A percentile compares a stretch with the other conserved stretches of the same genome.
phyloP scores from a whole-genome alignment of 2,329 filamentous ascomycete genomes.

The Knufia petricola region DNA sequence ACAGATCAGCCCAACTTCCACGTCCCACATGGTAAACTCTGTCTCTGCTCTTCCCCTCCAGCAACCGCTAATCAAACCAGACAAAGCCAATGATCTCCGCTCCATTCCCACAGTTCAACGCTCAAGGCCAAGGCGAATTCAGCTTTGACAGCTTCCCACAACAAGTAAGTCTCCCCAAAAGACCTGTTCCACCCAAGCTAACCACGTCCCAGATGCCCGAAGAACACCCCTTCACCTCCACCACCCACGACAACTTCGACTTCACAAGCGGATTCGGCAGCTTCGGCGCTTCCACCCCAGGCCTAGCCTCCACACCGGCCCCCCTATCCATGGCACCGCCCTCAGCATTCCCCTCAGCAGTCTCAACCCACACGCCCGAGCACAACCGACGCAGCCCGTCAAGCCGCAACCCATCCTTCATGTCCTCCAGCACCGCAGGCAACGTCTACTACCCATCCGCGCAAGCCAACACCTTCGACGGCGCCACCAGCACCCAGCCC shows the following conservation, averaged over 20 bases:
- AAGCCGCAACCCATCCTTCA: neutral
- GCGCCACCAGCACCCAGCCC: neutral
- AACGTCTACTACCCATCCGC: neutral
- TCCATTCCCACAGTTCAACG: conserved; percentile 1
- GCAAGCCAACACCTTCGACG: neutral
- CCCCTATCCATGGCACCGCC: neutral
- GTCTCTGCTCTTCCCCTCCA: neutral
- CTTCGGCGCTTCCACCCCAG: neutral
- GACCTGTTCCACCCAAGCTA: too few species aligned
- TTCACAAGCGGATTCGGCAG: neutral
- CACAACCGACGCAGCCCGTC: neutral
- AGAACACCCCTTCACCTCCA: neutral
- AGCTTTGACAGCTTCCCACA: neutral
- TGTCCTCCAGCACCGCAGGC: neutral
- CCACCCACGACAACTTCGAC: neutral
- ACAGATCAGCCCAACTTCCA: conserved; percentile 3
- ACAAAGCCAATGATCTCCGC: neutral
- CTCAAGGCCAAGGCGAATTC: neutral
- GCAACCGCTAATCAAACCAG: neutral
- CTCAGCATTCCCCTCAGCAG: neutral
- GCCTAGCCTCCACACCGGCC: neutral
- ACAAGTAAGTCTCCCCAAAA: too few species aligned
- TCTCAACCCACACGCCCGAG: neutral
- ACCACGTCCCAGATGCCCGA: neutral
- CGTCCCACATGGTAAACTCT: neutral